These are phyloP conservation scores for Fusarium brevicatenulatum DNA, from an alignment of 2,329 filamentous ascomycete species.

Conservation along the genomic window DNA sequence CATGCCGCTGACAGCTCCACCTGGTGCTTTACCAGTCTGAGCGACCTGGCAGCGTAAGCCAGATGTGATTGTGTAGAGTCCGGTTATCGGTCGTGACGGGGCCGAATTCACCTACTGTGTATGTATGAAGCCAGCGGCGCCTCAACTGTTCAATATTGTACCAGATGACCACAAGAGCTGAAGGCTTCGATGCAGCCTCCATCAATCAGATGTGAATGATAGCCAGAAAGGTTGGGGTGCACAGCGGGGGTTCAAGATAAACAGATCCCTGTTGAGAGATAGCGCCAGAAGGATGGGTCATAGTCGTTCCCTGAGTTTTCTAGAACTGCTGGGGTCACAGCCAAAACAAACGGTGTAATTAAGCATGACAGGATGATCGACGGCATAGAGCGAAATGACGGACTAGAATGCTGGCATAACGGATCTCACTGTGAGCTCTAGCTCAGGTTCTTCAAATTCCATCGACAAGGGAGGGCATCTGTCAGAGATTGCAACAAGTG, in stretches of 20 bases:
- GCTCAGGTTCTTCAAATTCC: neutral
- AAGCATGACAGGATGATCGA: constrained; percentile 38
- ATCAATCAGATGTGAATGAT: neutral
- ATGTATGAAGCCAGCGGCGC: constrained; percentile 11
- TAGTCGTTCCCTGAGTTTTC: constrained; percentile 35
- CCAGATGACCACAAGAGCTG: constrained; percentile 14
- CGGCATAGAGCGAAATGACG: constrained; percentile 12
- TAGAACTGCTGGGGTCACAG: constrained; percentile 33
- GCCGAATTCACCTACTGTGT: neutral
- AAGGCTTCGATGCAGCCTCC: neutral
- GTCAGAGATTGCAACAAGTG: constrained; percentile 13
- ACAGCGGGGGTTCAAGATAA: constrained; percentile 2
- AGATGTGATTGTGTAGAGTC: constrained; percentile 1
- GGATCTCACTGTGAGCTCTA: constrained; percentile 13
- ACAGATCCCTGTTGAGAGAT: constrained; percentile 20
- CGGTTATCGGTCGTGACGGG: constrained; percentile 1
- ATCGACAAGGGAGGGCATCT: constrained; percentile 1
- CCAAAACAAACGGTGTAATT: constrained; percentile 36
- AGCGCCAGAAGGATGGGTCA: constrained; percentile 16
- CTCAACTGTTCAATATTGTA: neutral
- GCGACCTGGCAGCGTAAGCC: constrained; percentile 14
- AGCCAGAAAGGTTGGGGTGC: constrained; percentile 12
- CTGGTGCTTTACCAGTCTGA: constrained; percentile 11
- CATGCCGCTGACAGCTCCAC: constrained; percentile 29
- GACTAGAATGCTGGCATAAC: constrained; percentile 1